Conservation (phyloP, 2,329 filamentous ascomycete species). For the Penicillium sp. region DNA sequence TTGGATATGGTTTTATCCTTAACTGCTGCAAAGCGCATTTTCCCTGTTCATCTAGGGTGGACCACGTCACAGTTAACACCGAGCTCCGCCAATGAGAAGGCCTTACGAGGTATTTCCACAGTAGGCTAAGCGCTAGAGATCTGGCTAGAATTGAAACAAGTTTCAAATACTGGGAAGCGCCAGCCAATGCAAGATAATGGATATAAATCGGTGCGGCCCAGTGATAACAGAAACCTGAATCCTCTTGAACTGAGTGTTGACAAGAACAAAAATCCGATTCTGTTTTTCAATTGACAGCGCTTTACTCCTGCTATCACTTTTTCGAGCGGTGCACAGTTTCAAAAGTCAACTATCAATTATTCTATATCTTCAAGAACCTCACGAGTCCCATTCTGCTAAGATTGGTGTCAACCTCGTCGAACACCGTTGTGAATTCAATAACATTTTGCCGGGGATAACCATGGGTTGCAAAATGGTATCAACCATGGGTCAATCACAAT, state of each 20-base stretch:
- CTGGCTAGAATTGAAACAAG: too few relatives aligned
- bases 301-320: not conserved
- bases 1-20: too few relatives aligned
- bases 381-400: not conserved
- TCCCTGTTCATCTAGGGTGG: too few relatives aligned
- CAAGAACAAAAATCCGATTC: not conserved
- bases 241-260: not conserved
- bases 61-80: too few relatives aligned
- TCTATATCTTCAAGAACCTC: not conserved
- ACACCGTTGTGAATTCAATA: not conserved
- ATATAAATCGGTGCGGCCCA: too few relatives aligned
- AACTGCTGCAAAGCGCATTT: too few relatives aligned
- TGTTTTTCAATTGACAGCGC: not conserved
- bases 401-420: not conserved
- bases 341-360: not conserved
- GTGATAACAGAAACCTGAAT: too few relatives aligned
- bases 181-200: too few relatives aligned
- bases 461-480: not conserved
- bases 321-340: not conserved
- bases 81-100: too few relatives aligned
- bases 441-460: not conserved
- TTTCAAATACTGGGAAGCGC: too few relatives aligned
- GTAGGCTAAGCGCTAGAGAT: too few relatives aligned
- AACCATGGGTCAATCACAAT: not conserved
- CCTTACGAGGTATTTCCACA: too few relatives aligned